phyloP scores from a whole-genome alignment of 345 rosid species.

The Bretschneidera sinensis region DNA sequence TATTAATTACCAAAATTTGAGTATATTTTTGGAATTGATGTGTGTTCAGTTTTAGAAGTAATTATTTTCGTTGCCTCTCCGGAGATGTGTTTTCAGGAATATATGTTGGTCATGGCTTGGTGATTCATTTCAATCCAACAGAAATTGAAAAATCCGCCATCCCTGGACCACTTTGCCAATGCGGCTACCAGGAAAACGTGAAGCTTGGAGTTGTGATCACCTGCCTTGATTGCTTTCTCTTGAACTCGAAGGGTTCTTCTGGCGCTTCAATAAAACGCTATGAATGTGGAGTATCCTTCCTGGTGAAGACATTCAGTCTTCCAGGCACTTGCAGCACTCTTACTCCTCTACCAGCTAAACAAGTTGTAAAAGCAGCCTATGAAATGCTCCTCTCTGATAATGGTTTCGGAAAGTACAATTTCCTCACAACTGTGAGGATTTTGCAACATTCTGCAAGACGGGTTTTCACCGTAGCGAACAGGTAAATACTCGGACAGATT shows the following conservation, averaged over 20 bases:
- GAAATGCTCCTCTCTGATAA: not conserved
- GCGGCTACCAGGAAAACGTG: not conserved
- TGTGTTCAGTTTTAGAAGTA: too few relatives aligned
- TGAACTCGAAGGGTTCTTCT: too few relatives aligned
- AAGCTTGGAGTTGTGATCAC: not conserved
- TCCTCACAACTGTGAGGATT: constrained; percentile 6
- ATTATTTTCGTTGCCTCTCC: too few relatives aligned
- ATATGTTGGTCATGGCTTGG: constrained; percentile 7
- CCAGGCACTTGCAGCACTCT: not conserved
- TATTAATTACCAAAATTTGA: too few relatives aligned
- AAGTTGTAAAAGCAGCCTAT: too few relatives aligned
- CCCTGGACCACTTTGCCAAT: not conserved
- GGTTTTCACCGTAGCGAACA: constrained; percentile 1
- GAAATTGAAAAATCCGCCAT: not conserved
- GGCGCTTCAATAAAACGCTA: too few relatives aligned
- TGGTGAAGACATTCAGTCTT: too few relatives aligned
- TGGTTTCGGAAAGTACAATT: constrained; percentile 2
- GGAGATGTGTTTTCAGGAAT: too few relatives aligned
- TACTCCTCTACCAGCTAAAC: not conserved
- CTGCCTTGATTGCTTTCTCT: constrained; percentile 17
- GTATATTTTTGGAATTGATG: too few relatives aligned
- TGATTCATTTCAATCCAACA: constrained; percentile 8
- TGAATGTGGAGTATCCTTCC: too few relatives aligned
- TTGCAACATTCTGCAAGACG: constrained; percentile 14
- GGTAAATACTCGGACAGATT: not conserved